These are phyloP conservation scores for Friedmanniomyces simplex DNA, from an alignment of 495 filamentous ascomycete genomes.

Conservation along the genomic window DNA sequence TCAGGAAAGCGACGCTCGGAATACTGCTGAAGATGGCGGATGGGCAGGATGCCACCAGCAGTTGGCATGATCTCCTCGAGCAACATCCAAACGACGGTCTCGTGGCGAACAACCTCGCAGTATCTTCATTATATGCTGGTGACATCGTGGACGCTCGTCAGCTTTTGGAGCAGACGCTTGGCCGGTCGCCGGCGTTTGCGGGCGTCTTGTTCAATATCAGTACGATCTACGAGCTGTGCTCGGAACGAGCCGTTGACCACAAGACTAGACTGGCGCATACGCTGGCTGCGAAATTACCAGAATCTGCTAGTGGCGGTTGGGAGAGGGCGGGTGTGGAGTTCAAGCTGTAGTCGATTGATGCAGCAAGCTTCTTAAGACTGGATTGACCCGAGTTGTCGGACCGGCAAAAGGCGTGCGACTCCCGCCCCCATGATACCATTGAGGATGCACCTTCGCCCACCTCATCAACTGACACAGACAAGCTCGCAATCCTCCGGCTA, in stretches of 20 bases:
- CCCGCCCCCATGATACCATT: too few relatives aligned
- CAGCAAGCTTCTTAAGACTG: too few relatives aligned
- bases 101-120: conserved; percentile 67
- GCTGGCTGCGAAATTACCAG: conserved; percentile 45
- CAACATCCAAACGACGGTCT: conserved; percentile 40
- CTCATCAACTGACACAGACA: too few relatives aligned
- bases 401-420: too few relatives aligned
- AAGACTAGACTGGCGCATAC: conserved; percentile 62
- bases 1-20: conserved; percentile 12
- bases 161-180: conserved; percentile 54
- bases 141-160: conserved; percentile 59
- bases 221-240: conserved; percentile 87
- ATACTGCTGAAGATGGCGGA: conserved; percentile 72
- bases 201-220: conserved; percentile 79
- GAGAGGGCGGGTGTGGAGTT: conserved; percentile 67
- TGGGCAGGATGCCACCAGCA: conserved; percentile 48
- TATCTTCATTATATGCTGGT: conserved; percentile 72
- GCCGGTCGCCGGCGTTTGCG: conserved; percentile 51
- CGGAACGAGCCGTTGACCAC: conserved; percentile 55
- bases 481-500: too few relatives aligned
- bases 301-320: conserved; percentile 41
- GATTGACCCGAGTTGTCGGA: too few relatives aligned
- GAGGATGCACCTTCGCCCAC: too few relatives aligned
- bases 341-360: conserved; percentile 66
- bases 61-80: conserved; percentile 51